Evolutionary conservation across 495 filamentous ascomycete species (phyloP).

Genomic region (Penicillium cosmopolitanum): DNA sequence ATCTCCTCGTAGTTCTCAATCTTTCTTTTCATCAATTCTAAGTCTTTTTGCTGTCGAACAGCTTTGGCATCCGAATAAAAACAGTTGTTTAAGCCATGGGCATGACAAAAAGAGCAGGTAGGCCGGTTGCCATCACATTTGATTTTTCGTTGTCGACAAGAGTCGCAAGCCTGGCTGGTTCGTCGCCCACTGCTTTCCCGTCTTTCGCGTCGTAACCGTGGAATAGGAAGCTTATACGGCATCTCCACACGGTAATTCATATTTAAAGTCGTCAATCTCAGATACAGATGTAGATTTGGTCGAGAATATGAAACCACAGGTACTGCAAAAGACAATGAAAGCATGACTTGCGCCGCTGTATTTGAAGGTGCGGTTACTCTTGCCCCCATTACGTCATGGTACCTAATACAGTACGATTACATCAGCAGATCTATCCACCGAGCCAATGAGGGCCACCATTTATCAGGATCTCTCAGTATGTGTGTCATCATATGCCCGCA

Average conservation of each 20-base stretch:
- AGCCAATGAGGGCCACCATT: neutral
- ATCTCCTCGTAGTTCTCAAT: neutral
- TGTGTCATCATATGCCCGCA: neutral
- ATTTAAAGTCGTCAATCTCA: neutral
- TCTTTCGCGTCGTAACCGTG: neutral
- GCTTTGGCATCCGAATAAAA: constrained; percentile 41
- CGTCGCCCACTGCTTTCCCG: neutral
- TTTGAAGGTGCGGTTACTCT: neutral
- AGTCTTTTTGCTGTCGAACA: constrained; percentile 1
- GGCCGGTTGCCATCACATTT: constrained; percentile 62
- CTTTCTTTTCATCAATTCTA: constrained; percentile 2
- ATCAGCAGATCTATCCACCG: neutral
- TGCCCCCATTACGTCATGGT: neutral
- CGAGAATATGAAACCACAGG: neutral
- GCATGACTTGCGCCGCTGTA: neutral
- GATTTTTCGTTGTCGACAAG: constrained; percentile 67
- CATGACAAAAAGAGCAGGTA: constrained; percentile 57
- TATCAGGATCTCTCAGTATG: neutral
- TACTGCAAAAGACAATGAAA: neutral
- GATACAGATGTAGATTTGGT: neutral
- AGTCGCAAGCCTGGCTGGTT: constrained; percentile 61
- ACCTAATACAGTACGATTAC: neutral
- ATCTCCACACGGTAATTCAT: neutral
- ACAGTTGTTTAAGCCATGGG: constrained; percentile 38
- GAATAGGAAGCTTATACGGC: neutral